Conservation (phyloP, 73 alveolate species). For the Paramecium caudatum region DNA sequence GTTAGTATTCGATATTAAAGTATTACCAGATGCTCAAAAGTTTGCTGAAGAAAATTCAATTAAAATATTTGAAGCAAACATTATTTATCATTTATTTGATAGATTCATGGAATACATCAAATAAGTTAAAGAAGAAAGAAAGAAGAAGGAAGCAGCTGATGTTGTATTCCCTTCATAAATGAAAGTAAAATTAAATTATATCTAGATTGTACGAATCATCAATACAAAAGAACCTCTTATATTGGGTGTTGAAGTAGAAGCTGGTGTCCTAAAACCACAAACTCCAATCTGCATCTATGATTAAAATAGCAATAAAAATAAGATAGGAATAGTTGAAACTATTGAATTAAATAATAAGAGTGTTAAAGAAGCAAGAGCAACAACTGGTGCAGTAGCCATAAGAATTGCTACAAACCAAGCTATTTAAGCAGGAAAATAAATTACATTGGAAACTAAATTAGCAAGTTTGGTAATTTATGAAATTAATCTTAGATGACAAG, state of each 20-base stretch:
- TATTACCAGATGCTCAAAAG: slow-evolving; percentile 97
- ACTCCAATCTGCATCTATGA: slow-evolving; percentile 95
- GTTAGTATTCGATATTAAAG: slow-evolving; percentile 99
- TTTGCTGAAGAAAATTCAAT: slow-evolving; percentile 98
- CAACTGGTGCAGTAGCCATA: slow-evolving; percentile 94
- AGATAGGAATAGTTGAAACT: slow-evolving; percentile 92
- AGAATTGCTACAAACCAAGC: slow-evolving; percentile 87
- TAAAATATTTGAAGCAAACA: slow-evolving; percentile 97
- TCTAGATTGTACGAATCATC: slow-evolving; percentile 69
- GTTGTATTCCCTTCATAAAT: slow-evolving; percentile 98
- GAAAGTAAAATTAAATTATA: slow-evolving; percentile 60
- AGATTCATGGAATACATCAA: slow-evolving; percentile 94
- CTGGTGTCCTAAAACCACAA: slow-evolving; percentile 93
- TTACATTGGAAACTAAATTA: slow-evolving; percentile 84
- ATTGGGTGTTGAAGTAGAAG: slow-evolving; percentile 93
- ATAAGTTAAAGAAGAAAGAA: slow-evolving; percentile 94
- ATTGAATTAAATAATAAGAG: slow-evolving; percentile 89
- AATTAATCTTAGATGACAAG: slow-evolving; percentile 80
- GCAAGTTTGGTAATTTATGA: slow-evolving; percentile 72
- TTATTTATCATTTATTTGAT: slow-evolving; percentile 98
- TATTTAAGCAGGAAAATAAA: slow-evolving; percentile 92
- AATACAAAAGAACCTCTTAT: slow-evolving; percentile 93
- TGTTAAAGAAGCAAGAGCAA: slow-evolving; percentile 85
- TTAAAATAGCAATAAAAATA: slow-evolving; percentile 80
- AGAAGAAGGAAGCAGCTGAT: slow-evolving; percentile 92